A percentile compares a stretch with the other conserved stretches of the same genome.
Evolutionary conservation across 2,329 filamentous ascomycete genomes (phyloP).

Genomic region (Triangularia setosa): DNA sequence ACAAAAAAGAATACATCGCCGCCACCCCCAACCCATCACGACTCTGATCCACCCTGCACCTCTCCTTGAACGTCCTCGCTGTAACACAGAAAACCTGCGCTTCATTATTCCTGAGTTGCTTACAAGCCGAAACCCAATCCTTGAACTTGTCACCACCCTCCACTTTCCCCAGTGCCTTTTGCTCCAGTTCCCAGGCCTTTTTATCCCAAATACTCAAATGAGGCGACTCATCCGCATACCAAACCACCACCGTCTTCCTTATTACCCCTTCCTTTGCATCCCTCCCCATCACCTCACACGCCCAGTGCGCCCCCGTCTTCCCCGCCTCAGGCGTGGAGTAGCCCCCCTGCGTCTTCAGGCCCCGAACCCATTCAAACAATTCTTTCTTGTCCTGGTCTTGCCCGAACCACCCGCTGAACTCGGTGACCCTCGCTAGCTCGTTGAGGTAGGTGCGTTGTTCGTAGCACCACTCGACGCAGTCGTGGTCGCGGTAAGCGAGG

Average conservation of each 20-base stretch:
- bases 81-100: conserved; percentile 44
- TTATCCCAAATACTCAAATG: conserved; percentile 33
- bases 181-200: conserved; percentile 31
- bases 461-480: conserved; percentile 14
- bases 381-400: conserved; percentile 26
- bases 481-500: conserved; percentile 49
- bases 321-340: conserved; percentile 45
- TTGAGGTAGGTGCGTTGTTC: neutral
- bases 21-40: conserved; percentile 18
- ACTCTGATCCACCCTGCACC: neutral
- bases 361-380: conserved; percentile 35
- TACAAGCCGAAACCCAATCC: conserved; percentile 42
- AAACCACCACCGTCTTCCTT: conserved; percentile 44
- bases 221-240: conserved; percentile 48
- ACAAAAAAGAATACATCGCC: conserved; percentile 40
- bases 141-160: conserved; percentile 33
- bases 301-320: conserved; percentile 46
- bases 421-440: neutral
- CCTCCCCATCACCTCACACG: conserved; percentile 44
- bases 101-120: conserved; percentile 31
- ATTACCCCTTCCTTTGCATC: conserved; percentile 30
- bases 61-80: conserved; percentile 12
- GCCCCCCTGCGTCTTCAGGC: conserved; percentile 33
- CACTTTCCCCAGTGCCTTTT: conserved; percentile 17
- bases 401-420: conserved; percentile 39